Conservation (phyloP, 345 rosid species). For the Murraya paniculata region DNA sequence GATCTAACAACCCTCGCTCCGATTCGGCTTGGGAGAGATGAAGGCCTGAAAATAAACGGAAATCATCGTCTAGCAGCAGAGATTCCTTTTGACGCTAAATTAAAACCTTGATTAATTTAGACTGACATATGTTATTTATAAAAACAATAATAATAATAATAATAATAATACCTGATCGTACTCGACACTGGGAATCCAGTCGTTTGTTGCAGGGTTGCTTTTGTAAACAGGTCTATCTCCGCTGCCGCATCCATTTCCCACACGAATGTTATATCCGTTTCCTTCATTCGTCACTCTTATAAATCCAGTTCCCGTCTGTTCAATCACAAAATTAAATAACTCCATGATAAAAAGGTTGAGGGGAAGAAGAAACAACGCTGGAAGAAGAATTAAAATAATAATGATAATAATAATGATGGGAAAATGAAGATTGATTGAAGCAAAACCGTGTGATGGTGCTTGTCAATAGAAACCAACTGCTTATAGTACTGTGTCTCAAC, state of each 20-base stretch:
- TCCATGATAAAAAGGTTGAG: too few species aligned
- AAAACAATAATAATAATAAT: too few species aligned
- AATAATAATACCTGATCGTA: constrained; percentile 29
- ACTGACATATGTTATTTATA: too few species aligned
- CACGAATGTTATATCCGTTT: constrained; percentile 21
- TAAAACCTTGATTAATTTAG: too few species aligned
- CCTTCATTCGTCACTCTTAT: constrained; percentile 43
- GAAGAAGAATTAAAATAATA: not conserved
- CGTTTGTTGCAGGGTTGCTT: constrained; percentile 78
- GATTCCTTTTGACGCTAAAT: not conserved
- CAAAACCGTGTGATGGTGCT: constrained; percentile 64
- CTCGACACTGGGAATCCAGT: constrained; percentile 53
- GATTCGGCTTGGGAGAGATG: constrained; percentile 48
- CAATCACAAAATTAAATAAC: not conserved
- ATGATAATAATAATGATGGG: not conserved
- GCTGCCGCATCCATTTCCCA: constrained; percentile 4
- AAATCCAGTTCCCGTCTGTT: constrained; percentile 73
- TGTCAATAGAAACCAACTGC: constrained; percentile 56
- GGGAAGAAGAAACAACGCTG: too few species aligned
- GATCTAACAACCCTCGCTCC: constrained; percentile 49
- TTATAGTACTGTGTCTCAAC: constrained; percentile 61
- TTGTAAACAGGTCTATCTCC: constrained; percentile 19
- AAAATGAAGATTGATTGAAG: not conserved
- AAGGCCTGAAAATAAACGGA: constrained; percentile 24
- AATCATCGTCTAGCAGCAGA: not conserved